Evolutionary conservation across 2,329 filamentous ascomycete genomes (phyloP).

Genomic region (Apiospora marii): DNA sequence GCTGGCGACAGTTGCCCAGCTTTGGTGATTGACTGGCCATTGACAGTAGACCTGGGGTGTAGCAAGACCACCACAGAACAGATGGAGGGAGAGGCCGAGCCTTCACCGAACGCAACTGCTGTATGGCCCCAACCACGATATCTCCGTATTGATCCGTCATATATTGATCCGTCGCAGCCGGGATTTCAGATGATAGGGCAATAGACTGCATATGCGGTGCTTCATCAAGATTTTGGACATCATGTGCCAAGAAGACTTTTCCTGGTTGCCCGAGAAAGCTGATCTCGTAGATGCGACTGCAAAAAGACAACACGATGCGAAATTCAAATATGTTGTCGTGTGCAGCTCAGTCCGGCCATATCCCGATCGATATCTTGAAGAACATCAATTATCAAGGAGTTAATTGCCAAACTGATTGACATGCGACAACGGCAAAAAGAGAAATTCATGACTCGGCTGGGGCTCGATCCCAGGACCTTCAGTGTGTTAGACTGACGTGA

Average conservation of each 20-base stretch:
- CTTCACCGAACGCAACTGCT: not conserved
- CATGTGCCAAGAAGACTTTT: not conserved
- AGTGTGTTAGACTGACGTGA: slow-evolving; percentile 55
- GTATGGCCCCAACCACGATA: not conserved
- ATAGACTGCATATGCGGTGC: not conserved
- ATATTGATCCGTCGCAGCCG: not conserved
- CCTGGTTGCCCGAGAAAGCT: not conserved
- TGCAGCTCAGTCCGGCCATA: no score
- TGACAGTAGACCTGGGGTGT: not conserved
- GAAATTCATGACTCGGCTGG: slow-evolving; percentile 4
- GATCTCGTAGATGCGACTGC: not conserved
- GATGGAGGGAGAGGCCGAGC: not conserved
- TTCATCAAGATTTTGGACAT: not conserved
- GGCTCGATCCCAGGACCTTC: slow-evolving; percentile 22
- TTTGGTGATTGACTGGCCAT: not conserved
- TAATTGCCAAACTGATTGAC: not conserved
- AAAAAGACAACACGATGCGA: not conserved
- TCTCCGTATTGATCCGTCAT: not conserved
- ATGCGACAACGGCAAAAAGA: not conserved
- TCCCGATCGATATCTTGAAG: not conserved
- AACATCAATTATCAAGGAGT: not conserved
- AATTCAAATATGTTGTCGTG: not conserved
- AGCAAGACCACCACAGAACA: not conserved
- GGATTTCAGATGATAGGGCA: not conserved
- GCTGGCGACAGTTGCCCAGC: not conserved